Base-by-base conservation (phyloP, 257 asterid species). In the Solanum piurae region DNA sequence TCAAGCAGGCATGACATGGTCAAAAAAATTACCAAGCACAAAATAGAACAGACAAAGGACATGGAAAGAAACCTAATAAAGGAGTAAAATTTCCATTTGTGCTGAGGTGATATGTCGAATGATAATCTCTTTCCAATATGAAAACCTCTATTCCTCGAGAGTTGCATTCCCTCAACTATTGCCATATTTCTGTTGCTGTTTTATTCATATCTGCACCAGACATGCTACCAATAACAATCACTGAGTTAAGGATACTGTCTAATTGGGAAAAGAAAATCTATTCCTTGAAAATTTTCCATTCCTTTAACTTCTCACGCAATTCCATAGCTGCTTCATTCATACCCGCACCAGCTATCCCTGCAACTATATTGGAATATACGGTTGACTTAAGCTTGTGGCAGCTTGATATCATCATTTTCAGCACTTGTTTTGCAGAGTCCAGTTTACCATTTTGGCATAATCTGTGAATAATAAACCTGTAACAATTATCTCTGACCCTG, bases 401-500 rank as follows among this genome's bases (percentile, higher is more conserved):
- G 88, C 94, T 92, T 34, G 93, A 88, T 44, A 88, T 73, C 89
- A 93, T 88, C 93, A 94, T 89, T 55, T 92, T 91, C 20, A 95
- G 86, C 12, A 94, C 98, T 88, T 88, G 77, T 71, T 91, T 88
- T 52, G 98, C 99, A 62, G 86, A 77, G 85, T 93, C 95, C 71
- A 94, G 86, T 87, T 96, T 90, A 89, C 87, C 90, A 90, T 89
- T 93, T 73, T 93, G 86, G 90, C 99, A 96, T 83, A 93, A 90
- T 62, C 94, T 91, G 79, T 92, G 94, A 73, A 94, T 91, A 36
- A 95, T 91, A 89, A 95, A 92, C 85, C 93, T 93, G 89, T 95
- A 96, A 87, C 97, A 94, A 87, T 94, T 94, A 71, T 95, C 98
- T 89, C 96, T 93, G 77, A 96, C 91, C 40, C 83, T 74, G 71